Evolutionary conservation across 305 asterid species (phyloP).

Genomic region (Fraxinus greggii): DNA sequence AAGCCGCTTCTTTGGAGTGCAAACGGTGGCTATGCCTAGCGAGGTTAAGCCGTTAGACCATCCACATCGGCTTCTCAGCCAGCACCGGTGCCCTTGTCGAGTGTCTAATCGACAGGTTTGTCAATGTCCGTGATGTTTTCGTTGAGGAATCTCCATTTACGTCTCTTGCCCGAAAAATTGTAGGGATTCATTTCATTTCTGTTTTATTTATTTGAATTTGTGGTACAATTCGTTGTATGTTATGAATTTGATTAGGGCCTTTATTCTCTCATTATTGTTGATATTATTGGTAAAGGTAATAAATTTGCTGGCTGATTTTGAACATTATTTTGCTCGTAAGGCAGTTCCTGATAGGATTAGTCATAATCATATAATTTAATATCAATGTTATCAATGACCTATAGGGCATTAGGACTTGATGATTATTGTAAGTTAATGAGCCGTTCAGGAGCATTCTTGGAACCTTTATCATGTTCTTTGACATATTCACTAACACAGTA

Average conservation of each 20-base stretch:
- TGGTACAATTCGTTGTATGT: neutral
- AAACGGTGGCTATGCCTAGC: slow-evolving; percentile 81
- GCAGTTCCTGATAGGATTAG: neutral
- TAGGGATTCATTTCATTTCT: neutral
- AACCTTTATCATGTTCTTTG: neutral
- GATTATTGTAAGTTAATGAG: neutral
- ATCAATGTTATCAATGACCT: neutral
- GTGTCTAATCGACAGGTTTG: neutral
- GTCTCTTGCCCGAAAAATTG: neutral
- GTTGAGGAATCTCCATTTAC: neutral
- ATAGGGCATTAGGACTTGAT: neutral
- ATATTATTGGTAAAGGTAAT: neutral
- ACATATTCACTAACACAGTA: neutral
- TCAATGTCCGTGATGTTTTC: neutral
- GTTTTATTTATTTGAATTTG: neutral
- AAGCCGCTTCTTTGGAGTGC: slow-evolving; percentile 71
- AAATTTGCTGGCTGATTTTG: neutral
- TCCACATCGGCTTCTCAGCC: neutral
- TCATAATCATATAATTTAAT: neutral
- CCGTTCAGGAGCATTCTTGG: neutral
- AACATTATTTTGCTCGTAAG: neutral
- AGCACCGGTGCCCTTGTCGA: neutral
- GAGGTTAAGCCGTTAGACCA: slow-evolving; percentile 55
- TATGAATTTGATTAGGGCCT: neutral
- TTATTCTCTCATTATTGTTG: neutral